phyloP scores from a whole-genome alignment of 768 basidiomycete genomes.

The Galerina marginata region DNA sequence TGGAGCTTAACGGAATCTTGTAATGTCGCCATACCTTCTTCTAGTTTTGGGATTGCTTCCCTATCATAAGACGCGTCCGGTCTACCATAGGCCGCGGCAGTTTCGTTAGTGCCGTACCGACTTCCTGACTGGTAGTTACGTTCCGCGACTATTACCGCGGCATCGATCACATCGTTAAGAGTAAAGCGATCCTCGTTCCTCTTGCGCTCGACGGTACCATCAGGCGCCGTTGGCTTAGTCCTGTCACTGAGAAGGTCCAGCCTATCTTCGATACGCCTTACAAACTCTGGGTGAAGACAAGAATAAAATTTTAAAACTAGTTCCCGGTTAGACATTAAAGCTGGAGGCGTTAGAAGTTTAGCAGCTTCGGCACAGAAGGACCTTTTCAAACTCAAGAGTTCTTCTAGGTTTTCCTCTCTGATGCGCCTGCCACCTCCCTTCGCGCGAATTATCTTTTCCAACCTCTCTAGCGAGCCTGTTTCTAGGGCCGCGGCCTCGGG shows the following conservation, averaged over 20 bases:
- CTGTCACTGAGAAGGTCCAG: background rate
- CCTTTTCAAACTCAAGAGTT: background rate
- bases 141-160: no score
- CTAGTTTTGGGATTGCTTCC: no score
- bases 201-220: background rate
- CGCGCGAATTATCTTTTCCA: background rate
- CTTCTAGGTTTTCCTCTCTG: background rate
- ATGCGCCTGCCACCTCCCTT: background rate
- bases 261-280: background rate
- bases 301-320: background rate
- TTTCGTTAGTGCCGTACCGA: no score
- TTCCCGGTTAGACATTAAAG: background rate
- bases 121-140: no score
- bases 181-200: background rate
- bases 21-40: no score
- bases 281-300: background rate
- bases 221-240: background rate
- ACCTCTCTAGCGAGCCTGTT: background rate
- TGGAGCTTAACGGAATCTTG: no score
- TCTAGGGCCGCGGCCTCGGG: background rate
- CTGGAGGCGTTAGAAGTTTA: background rate
- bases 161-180: no score
- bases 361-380: background rate
- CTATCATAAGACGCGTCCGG: no score
- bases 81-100: no score